A percentile compares a stretch with the other conserved stretches of the same genome.
These are phyloP conservation scores for Pseudopyricularia cyperi DNA, from an alignment of 2,329 filamentous ascomycete genomes.

Conservation along the genomic window DNA sequence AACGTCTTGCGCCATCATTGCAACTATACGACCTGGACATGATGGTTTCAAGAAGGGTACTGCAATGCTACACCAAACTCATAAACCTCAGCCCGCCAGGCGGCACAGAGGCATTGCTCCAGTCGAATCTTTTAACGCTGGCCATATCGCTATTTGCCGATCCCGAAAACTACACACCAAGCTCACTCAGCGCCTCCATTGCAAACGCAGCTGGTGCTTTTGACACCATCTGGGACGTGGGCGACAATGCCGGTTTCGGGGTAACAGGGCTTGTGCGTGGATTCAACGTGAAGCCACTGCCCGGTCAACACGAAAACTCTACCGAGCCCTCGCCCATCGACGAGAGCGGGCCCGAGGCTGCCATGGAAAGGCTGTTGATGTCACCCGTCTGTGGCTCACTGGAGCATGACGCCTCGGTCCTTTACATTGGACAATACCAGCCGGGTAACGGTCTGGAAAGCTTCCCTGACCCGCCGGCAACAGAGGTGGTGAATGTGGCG, in stretches of 20 bases:
- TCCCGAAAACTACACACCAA: slow-evolving; percentile 75
- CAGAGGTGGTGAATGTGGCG: slow-evolving; percentile 87
- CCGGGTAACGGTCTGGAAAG: slow-evolving; percentile 6
- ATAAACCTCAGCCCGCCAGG: slow-evolving; percentile 78
- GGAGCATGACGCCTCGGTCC: slow-evolving; percentile 76
- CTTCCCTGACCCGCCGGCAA: slow-evolving; percentile 69
- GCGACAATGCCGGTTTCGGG: slow-evolving; percentile 89
- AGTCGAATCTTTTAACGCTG: slow-evolving; percentile 82
- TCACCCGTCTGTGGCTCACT: slow-evolving; percentile 71
- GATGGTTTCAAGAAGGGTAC: slow-evolving; percentile 83
- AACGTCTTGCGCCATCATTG: slow-evolving; percentile 70
- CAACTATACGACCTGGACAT: slow-evolving; percentile 83
- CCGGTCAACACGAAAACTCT: slow-evolving; percentile 50
- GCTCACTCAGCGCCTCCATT: slow-evolving; percentile 79
- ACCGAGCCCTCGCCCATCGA: slow-evolving; percentile 30
- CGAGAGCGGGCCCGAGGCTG: slow-evolving; percentile 46
- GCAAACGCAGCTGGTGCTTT: slow-evolving; percentile 82
- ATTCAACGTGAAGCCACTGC: slow-evolving; percentile 57
- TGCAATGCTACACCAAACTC: slow-evolving; percentile 90
- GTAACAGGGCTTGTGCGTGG: slow-evolving; percentile 75
- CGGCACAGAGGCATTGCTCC: slow-evolving; percentile 72
- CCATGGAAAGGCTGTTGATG: slow-evolving; percentile 47
- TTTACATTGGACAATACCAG: slow-evolving; percentile 46
- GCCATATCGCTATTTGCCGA: slow-evolving; percentile 89
- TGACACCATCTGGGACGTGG: slow-evolving; percentile 89